Percentiles rank a stretch among this genome's conserved stretches.
These are phyloP conservation scores for Globisporangium paddicum DNA, from an alignment of 352 stramenopile species.

Conservation along the genomic window DNA sequence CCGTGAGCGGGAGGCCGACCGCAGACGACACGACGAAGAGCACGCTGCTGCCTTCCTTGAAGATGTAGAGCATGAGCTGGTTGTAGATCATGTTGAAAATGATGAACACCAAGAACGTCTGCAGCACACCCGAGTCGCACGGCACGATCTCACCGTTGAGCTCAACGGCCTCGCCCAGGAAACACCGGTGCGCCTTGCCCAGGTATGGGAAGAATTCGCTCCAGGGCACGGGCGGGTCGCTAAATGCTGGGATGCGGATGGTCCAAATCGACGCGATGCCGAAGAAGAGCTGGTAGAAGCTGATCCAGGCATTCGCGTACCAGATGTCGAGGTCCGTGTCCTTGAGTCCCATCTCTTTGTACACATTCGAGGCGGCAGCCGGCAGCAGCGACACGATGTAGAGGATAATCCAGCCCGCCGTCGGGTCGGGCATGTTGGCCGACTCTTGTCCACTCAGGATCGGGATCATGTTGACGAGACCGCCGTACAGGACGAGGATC, in stretches of 20 bases:
- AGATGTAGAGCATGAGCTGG: constrained; percentile 88
- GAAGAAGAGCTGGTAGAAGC: constrained; percentile 78
- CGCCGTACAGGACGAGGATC: constrained; percentile 82
- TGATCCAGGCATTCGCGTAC: constrained; percentile 86
- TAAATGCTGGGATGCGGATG: constrained; percentile 75
- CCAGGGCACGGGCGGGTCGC: constrained; percentile 71
- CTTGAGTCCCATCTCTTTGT: constrained; percentile 89
- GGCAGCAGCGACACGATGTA: constrained; percentile 75
- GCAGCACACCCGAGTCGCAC: constrained; percentile 65
- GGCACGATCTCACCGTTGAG: constrained; percentile 49
- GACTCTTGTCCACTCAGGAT: constrained; percentile 59
- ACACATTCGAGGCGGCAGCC: constrained; percentile 73
- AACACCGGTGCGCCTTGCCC: constrained; percentile 65
- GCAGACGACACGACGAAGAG: constrained; percentile 86
- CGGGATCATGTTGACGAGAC: constrained; percentile 81
- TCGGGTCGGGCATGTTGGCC: constrained; percentile 71
- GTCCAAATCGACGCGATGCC: constrained; percentile 73
- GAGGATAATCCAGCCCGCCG: constrained; percentile 67
- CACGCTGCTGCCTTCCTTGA: constrained; percentile 86
- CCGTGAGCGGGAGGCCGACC: constrained; percentile 73
- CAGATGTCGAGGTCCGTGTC: constrained; percentile 86
- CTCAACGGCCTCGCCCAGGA: constrained; percentile 65
- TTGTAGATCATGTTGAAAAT: constrained; percentile 64
- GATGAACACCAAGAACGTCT: constrained; percentile 81
- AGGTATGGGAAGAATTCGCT: constrained; percentile 66